These are phyloP conservation scores for Colletotrichum abscissum DNA, from an alignment of 2,329 filamentous ascomycete genomes.

Conservation along the genomic window DNA sequence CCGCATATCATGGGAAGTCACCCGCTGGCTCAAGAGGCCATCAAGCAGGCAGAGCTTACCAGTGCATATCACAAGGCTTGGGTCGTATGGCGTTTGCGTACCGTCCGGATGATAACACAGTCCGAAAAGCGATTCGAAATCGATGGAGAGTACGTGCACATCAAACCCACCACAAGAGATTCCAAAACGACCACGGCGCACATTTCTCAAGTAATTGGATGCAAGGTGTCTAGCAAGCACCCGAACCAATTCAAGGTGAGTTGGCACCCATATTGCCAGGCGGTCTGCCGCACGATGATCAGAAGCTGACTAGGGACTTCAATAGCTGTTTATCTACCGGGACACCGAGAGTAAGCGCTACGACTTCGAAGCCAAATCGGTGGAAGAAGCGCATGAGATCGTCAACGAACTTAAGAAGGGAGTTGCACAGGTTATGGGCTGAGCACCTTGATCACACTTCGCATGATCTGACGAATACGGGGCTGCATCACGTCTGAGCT, in stretches of 20 bases:
- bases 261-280: slow-evolving; percentile 16
- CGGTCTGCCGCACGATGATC: neutral
- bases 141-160: slow-evolving; percentile 88
- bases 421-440: slow-evolving; percentile 51
- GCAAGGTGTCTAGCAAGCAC: slow-evolving; percentile 83
- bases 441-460: neutral
- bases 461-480: neutral
- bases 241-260: slow-evolving; percentile 82
- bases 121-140: slow-evolving; percentile 83
- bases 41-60: slow-evolving; percentile 69
- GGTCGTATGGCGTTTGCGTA: slow-evolving; percentile 83
- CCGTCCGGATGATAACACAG: slow-evolving; percentile 81
- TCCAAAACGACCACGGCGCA: slow-evolving; percentile 85
- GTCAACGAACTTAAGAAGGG: slow-evolving; percentile 83
- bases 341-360: slow-evolving; percentile 83
- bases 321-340: slow-evolving; percentile 76
- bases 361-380: slow-evolving; percentile 82
- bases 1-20: slow-evolving; percentile 67
- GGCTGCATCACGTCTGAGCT: neutral
- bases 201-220: slow-evolving; percentile 84
- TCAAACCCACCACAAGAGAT: slow-evolving; percentile 76
- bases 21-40: slow-evolving; percentile 73
- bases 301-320: slow-evolving; percentile 6
- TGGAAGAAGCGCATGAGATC: slow-evolving; percentile 81
- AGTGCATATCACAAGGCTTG: slow-evolving; percentile 78